Base-by-base conservation (phyloP, 2,329 filamentous ascomycete genomes). In the Penicillium sumatraense region DNA sequence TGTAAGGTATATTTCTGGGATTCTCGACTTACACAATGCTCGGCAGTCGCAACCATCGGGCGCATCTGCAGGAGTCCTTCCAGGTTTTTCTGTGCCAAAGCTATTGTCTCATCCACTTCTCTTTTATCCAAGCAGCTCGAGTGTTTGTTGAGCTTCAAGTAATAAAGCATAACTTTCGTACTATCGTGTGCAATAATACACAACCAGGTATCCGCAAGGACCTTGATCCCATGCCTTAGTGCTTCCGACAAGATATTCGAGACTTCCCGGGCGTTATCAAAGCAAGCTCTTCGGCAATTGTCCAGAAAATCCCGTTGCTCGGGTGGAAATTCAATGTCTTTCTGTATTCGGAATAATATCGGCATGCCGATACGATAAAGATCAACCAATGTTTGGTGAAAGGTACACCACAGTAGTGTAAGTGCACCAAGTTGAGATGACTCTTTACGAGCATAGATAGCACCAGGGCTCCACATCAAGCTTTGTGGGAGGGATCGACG, bases 351-450 rank as follows among this genome's bases (percentile, higher is more conserved):
- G 61, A 80, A 80, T 4, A 80, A 65, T 38, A 76, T 72, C 0
- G 78, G 78, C 75, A 80, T 75, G 11, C 76, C 75, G 50, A 80
- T 73, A 24, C 78, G 76, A 62, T 80, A 80, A 2, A 80, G 68
- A 56, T 80, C 78, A 4, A 79, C 66, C 35, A 77, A 72, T 44
- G 77, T 79, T 60, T 80, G 76, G 41, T 80, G 75, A 46, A 79
- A 80, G 23, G 78, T 80, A 60, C 77, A 79, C 59, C 80, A 78
- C 8, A 80, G 70, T 3, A 80, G 60, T 11, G 78, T 74, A 38
- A 80, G 66, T 9, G 77, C 77, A 13, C 78, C 78, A 0, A 80
- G 71, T 58, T 80, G 77, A 31, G 78, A 76, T 1, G 78, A 79
- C 57, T 79, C 78, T 18, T 78, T 72, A 10, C 78, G 75, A 3